These are phyloP conservation scores for Scheffersomyces segobiensis DNA, from an alignment of 1,139 yeast species.

Conservation along the genomic window DNA sequence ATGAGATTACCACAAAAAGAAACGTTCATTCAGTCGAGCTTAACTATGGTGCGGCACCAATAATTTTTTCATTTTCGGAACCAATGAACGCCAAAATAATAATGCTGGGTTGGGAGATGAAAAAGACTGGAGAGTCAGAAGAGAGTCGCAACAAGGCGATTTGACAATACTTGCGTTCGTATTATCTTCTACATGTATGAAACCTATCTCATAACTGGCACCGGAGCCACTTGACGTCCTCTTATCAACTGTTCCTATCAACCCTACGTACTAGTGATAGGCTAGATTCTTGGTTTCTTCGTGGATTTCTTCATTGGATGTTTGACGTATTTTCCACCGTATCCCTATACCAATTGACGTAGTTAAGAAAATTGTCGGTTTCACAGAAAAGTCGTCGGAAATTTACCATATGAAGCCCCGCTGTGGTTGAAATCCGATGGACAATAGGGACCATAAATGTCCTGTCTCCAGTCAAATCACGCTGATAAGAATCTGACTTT, in stretches of 20 bases:
- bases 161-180: not conserved
- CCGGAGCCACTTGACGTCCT: not conserved
- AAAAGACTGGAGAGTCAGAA: not conserved
- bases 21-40: not conserved
- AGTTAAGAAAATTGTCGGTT: not conserved
- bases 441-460: not conserved
- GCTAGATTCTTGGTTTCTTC: not conserved
- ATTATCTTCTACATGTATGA: not conserved
- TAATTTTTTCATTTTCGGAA: not conserved
- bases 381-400: not conserved
- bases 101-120: not conserved
- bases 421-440: not conserved
- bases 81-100: not conserved
- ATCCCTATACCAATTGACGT: not conserved
- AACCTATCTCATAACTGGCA: not conserved
- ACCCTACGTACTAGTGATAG: not conserved
- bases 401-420: not conserved
- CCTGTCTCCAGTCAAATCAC: not conserved
- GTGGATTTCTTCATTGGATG: not conserved
- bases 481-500: not conserved
- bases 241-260: not conserved
- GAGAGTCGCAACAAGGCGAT: not conserved
- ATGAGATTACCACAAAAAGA: not conserved
- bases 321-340: not conserved
- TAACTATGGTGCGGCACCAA: conserved; percentile 1